phyloP scores from a whole-genome alignment of 2,329 filamentous ascomycete species.

The Cercospora sojina region DNA sequence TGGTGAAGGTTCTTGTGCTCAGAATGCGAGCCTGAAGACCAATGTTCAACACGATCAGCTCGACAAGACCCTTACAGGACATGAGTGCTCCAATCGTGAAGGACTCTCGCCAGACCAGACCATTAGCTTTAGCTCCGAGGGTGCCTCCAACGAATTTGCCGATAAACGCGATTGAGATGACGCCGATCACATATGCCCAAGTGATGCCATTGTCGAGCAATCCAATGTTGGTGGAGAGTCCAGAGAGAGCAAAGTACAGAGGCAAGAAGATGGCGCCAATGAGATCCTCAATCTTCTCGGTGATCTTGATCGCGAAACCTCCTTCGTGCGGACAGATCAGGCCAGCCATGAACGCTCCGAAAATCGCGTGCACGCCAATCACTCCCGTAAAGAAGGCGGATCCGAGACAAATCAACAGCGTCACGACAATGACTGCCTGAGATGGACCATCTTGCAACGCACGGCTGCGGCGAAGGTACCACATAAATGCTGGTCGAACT shows the following conservation, averaged over 20 bases:
- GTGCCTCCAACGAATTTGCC: constrained; percentile 84
- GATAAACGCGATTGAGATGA: constrained; percentile 76
- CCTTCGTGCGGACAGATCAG: constrained; percentile 87
- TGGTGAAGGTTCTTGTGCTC: constrained; percentile 79
- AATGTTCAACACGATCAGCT: constrained; percentile 61
- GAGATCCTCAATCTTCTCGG: constrained; percentile 91
- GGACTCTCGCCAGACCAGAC: constrained; percentile 85
- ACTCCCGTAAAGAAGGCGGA: constrained; percentile 86
- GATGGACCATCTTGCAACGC: constrained; percentile 85
- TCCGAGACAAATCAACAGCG: constrained; percentile 71
- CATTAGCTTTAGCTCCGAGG: constrained; percentile 71
- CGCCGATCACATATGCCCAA: constrained; percentile 86
- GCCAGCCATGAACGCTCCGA: constrained; percentile 86
- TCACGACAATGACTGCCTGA: constrained; percentile 79
- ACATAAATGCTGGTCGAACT: constrained; percentile 72
- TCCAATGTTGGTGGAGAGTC: constrained; percentile 82
- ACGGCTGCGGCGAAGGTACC: constrained; percentile 69
- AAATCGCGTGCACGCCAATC: constrained; percentile 92
- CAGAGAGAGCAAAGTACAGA: constrained; percentile 90
- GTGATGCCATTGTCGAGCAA: constrained; percentile 76
- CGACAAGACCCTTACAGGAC: constrained; percentile 95
- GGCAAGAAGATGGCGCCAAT: constrained; percentile 81
- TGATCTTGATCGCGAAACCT: constrained; percentile 85
- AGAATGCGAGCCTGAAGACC: constrained; percentile 51
- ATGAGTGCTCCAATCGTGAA: constrained; percentile 85